phyloP scores from a whole-genome alignment of 176 grass and related monocot genomes.

The Eleusine indica region DNA sequence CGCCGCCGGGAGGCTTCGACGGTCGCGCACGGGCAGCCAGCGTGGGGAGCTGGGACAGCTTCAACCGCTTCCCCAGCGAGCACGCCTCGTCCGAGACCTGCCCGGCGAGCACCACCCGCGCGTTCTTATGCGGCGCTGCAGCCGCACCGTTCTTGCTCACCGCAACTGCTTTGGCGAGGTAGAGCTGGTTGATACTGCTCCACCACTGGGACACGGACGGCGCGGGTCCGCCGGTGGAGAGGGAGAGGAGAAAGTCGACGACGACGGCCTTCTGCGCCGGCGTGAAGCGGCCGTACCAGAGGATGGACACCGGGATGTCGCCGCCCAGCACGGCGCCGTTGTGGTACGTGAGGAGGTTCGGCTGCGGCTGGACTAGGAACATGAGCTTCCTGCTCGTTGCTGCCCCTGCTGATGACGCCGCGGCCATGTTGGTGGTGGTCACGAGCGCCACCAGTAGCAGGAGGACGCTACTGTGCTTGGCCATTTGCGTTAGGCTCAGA shows the following conservation, averaged over 20 bases:
- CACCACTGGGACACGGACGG: conserved; percentile 68
- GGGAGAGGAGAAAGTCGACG: conserved; percentile 64
- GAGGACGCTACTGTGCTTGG: neutral
- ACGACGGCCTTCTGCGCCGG: conserved; percentile 63
- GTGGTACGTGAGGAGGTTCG: conserved; percentile 61
- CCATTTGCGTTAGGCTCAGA: conserved; percentile 20
- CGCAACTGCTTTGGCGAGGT: conserved; percentile 31
- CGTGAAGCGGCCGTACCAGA: conserved; percentile 79
- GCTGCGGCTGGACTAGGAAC: conserved; percentile 37
- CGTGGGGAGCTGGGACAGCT: conserved; percentile 39
- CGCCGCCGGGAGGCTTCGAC: conserved; percentile 7
- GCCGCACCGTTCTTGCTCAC: neutral
- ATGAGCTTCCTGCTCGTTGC: conserved; percentile 38
- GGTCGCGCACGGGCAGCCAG: conserved; percentile 29
- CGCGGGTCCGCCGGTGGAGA: conserved; percentile 3
- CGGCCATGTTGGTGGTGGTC: conserved; percentile 4
- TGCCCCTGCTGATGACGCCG: neutral
- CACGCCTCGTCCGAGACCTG: conserved; percentile 45
- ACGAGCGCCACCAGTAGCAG: conserved; percentile 29
- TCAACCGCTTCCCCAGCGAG: conserved; percentile 52
- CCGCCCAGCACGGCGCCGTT: conserved; percentile 58
- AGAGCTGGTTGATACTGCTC: conserved; percentile 31
- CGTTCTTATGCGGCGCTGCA: neutral
- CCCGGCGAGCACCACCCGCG: conserved; percentile 30
- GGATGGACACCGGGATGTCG: conserved; percentile 42